A percentile compares a stretch with the other conserved stretches of the same genome.
Evolutionary conservation across 2,329 filamentous ascomycete species (phyloP).

Genomic region (Aureobasidium melanogenum): DNA sequence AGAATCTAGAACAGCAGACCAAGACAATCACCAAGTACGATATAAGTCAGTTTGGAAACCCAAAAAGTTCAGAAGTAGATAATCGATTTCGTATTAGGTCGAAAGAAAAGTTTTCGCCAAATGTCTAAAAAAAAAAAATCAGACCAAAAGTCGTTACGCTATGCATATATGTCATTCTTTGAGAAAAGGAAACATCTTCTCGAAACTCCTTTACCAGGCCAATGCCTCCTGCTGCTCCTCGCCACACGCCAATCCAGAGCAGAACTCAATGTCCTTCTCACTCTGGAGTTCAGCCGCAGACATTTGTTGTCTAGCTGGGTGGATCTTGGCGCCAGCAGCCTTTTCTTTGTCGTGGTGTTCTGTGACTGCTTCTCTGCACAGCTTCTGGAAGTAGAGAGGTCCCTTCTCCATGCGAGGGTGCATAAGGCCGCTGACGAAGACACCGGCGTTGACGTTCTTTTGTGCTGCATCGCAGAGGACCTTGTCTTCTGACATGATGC

Average conservation of each 20-base stretch:
- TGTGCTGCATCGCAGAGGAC: conserved; percentile 51
- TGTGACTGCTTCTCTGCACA: conserved; percentile 39
- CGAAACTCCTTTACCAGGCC: neutral
- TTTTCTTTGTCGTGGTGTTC: conserved; percentile 41
- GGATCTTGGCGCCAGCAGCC: conserved; percentile 39
- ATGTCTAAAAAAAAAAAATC: neutral
- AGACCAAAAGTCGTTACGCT: conserved; percentile 10
- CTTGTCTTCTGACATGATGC: conserved; percentile 58
- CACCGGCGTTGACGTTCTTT: conserved; percentile 51
- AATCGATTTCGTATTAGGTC: neutral
- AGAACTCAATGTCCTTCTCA: conserved; percentile 7
- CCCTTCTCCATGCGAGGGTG: conserved; percentile 51
- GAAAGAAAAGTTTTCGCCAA: neutral
- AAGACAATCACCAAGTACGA: neutral
- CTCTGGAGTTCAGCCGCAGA: neutral
- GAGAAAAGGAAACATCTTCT: neutral
- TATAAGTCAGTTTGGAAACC: neutral
- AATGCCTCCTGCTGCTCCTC: conserved; percentile 3
- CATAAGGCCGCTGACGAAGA: conserved; percentile 55
- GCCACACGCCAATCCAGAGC: conserved; percentile 3
- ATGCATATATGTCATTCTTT: conserved; percentile 5
- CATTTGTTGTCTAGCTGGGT: conserved; percentile 38
- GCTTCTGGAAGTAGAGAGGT: conserved; percentile 42
- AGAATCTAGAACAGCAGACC: too few relatives aligned
- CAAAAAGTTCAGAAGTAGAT: neutral